A percentile compares a stretch with the other conserved stretches of the same genome.
Evolutionary conservation across 495 filamentous ascomycete genomes (phyloP).

Genomic region (Trichocladium uniseriatum): DNA sequence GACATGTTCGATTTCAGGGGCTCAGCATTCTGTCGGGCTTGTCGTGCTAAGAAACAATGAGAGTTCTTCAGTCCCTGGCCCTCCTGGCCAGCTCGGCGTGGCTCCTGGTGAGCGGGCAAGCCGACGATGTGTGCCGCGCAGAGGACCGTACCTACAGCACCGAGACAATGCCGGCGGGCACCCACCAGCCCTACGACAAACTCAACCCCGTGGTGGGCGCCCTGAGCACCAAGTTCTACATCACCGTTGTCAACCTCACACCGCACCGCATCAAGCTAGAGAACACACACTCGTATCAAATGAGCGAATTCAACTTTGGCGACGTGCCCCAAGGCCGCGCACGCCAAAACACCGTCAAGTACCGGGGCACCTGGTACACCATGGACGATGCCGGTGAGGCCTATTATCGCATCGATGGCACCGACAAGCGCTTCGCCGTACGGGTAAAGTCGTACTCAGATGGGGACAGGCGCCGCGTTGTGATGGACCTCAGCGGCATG

Average conservation of each 20-base stretch:
- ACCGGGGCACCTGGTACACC: constrained; percentile 4
- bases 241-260: constrained; percentile 26
- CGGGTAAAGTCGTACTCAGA: constrained; percentile 9
- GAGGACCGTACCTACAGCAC: constrained; percentile 17
- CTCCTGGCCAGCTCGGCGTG: constrained; percentile 8
- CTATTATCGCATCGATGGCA: constrained; percentile 21
- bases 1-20: too few species aligned
- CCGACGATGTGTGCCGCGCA: constrained; percentile 5
- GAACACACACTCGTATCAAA: constrained; percentile 22
- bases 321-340: constrained; percentile 12
- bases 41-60: neutral
- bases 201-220: constrained; percentile 3
- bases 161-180: constrained; percentile 12
- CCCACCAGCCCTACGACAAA: constrained; percentile 8
- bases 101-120: constrained; percentile 4
- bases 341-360: constrained; percentile 22
- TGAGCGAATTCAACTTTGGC: constrained; percentile 19
- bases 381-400: constrained; percentile 24
- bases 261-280: constrained; percentile 25
- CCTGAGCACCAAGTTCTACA: constrained; percentile 17
- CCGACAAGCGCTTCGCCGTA: constrained; percentile 14
- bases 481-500: constrained; percentile 18
- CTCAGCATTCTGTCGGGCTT: too few species aligned
- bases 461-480: constrained; percentile 9
- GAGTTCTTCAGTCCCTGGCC: constrained; percentile 1